phyloP scores from a whole-genome alignment of 1,139 yeast genomes.

The Lizanozyma gosingica region DNA sequence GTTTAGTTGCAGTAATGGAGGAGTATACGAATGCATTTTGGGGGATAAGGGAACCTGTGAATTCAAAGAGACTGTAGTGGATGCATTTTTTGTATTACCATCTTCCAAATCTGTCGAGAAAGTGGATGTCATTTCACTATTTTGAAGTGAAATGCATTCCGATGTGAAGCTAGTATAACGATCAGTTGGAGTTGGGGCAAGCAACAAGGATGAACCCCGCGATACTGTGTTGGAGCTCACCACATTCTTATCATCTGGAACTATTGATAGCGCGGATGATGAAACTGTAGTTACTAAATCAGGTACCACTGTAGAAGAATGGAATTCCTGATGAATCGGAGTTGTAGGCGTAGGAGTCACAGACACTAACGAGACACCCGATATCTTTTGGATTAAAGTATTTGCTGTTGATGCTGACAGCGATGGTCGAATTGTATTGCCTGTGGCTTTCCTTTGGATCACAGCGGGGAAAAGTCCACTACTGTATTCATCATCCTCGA shows the following conservation, averaged over 20 bases:
- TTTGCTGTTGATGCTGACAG: neutral
- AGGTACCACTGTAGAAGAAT: neutral
- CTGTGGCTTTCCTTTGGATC: neutral
- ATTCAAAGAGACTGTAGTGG: constrained; percentile 1
- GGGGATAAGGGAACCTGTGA: neutral
- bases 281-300: neutral
- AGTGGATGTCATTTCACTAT: constrained; percentile 31
- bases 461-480: neutral
- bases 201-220: neutral
- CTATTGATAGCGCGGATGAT: neutral
- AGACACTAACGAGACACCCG: neutral
- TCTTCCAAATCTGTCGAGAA: constrained; percentile 7
- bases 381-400: neutral
- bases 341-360: neutral
- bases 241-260: no score
- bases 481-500: neutral
- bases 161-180: constrained; percentile 25
- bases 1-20: no score
- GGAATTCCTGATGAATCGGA: neutral
- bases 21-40: neutral
- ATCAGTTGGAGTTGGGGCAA: neutral
- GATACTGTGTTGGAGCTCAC: no score
- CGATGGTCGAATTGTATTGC: neutral
- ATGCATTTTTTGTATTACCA: constrained; percentile 5
- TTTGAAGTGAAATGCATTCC: constrained; percentile 31